Evolutionary conservation across 164 flowering plant species (phyloP).

Genomic region (Cinnamomum micranthum): DNA sequence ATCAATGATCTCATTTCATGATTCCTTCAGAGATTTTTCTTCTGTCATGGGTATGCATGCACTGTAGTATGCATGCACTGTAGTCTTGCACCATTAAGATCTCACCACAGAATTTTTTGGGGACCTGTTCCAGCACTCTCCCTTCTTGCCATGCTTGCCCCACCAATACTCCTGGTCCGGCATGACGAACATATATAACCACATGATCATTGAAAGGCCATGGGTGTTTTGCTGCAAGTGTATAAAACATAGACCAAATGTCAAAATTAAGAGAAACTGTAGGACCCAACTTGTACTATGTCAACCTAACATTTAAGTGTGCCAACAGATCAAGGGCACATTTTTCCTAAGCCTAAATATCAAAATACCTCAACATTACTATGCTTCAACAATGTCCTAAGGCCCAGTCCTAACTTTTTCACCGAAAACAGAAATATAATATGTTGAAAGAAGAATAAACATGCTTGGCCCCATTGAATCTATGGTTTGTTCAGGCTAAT

Average conservation of each 20-base stretch:
- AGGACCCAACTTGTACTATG: neutral
- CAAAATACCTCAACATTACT: too few relatives aligned
- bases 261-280: neutral
- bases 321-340: neutral
- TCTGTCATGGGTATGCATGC: neutral
- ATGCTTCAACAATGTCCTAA: neutral
- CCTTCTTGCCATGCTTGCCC: conserved; percentile 97
- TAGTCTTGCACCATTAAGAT: conserved; percentile 72
- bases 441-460: too few relatives aligned
- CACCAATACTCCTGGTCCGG: conserved; percentile 76
- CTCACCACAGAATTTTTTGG: conserved; percentile 59
- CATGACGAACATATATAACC: conserved; percentile 59
- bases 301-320: neutral
- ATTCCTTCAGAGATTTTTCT: neutral
- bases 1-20: neutral
- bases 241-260: neutral
- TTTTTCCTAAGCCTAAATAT: neutral
- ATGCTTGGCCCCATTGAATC: too few relatives aligned
- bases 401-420: neutral
- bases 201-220: conserved; percentile 77
- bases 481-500: too few relatives aligned
- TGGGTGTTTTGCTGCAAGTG: conserved; percentile 58
- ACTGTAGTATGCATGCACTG: conserved; percentile 21
- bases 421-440: too few relatives aligned
- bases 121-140: conserved; percentile 55